Percentiles rank a stretch among this genome's conserved stretches.
These are phyloP conservation scores for Bombardia bombarda DNA, from an alignment of 495 filamentous ascomycete species.

Conservation along the genomic window DNA sequence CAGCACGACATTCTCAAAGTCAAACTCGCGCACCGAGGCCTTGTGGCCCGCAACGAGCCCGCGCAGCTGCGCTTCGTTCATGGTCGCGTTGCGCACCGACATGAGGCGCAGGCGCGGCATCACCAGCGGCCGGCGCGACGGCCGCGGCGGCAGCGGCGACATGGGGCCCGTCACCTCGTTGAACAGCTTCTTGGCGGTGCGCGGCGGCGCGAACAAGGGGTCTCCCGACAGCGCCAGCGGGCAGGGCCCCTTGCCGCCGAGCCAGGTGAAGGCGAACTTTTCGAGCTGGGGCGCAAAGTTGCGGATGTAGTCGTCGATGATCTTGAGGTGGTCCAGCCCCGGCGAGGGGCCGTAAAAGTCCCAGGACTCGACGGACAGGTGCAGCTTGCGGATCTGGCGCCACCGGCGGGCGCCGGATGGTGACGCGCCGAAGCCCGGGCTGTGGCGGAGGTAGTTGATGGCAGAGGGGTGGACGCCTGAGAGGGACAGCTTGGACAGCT, in stretches of 20 bases:
- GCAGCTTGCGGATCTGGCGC: constrained; percentile 62
- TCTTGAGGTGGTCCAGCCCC: constrained; percentile 62
- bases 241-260: constrained; percentile 56
- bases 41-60: constrained; percentile 54
- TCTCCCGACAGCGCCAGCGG: constrained; percentile 60
- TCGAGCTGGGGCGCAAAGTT: constrained; percentile 52
- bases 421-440: constrained; percentile 56
- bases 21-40: constrained; percentile 56
- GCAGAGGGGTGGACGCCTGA: constrained; percentile 59
- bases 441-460: constrained; percentile 60
- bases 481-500: constrained; percentile 55
- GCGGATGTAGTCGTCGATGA: constrained; percentile 65
- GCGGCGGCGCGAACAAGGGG: constrained; percentile 48
- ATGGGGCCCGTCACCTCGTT: constrained; percentile 47
- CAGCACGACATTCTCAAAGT: constrained; percentile 61
- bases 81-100: constrained; percentile 56
- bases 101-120: constrained; percentile 54
- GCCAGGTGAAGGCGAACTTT: constrained; percentile 63
- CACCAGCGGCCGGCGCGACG: constrained; percentile 37
- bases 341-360: constrained; percentile 44
- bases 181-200: constrained; percentile 41
- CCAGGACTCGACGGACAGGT: constrained; percentile 59
- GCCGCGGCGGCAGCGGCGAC: constrained; percentile 38
- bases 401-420: constrained; percentile 58
- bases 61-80: constrained; percentile 59